A percentile compares a stretch with the other conserved stretches of the same genome.
phyloP scores from a whole-genome alignment of 164 flowering plant genomes.

The Kingdonia uniflora region DNA sequence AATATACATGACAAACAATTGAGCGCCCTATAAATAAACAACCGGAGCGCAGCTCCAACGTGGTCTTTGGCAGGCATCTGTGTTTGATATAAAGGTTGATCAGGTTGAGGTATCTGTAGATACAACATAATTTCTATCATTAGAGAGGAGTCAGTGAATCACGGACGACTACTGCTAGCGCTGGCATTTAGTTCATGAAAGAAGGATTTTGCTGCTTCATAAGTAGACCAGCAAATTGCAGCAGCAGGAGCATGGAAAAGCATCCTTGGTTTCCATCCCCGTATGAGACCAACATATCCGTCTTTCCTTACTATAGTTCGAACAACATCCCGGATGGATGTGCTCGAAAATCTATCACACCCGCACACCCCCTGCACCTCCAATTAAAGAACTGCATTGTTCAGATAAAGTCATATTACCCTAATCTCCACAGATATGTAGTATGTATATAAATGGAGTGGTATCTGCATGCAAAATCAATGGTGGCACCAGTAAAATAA shows the following conservation, averaged over 20 bases:
- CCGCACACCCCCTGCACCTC: conserved; percentile 89
- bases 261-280: conserved; percentile 94
- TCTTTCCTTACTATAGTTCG: conserved; percentile 52
- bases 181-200: conserved; percentile 44
- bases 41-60: no score
- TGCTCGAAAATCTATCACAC: conserved; percentile 59
- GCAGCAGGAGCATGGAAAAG: conserved; percentile 98
- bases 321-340: conserved; percentile 55
- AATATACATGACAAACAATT: no score
- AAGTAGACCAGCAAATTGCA: conserved; percentile 94
- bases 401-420: no score
- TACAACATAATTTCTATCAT: no score
- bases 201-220: conserved; percentile 68
- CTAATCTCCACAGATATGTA: no score
- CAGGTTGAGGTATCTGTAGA: conserved; percentile 4
- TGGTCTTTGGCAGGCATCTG: no score
- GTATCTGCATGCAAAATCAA: no score
- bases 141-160: not conserved
- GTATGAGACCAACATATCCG: conserved; percentile 67
- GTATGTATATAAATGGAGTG: no score
- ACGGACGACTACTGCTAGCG: conserved; percentile 1
- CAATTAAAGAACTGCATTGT: no score
- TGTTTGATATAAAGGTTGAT: no score
- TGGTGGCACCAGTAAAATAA: no score
- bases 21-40: no score